Conservation (phyloP, 192 early-diverging fungal genomes). For the Rhizoclosmatium globosum region DNA sequence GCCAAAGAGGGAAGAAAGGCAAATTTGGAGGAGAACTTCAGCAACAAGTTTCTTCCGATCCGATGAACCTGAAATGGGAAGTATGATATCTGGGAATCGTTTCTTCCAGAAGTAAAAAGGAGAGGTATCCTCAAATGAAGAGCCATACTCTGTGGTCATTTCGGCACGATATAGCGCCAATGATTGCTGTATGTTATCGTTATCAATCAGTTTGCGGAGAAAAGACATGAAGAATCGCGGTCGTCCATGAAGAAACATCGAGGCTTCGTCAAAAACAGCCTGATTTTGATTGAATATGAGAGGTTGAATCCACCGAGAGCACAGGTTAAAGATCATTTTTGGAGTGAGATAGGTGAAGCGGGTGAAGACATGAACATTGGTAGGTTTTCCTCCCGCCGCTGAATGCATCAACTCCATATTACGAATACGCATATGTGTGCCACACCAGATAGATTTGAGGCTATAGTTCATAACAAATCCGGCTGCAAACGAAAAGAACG, state of each 20-base stretch:
- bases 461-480: constrained; percentile 16
- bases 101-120: constrained; percentile 13
- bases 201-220: constrained; percentile 3
- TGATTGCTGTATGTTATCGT: neutral
- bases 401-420: constrained; percentile 32
- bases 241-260: constrained; percentile 18
- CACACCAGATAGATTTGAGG: constrained; percentile 33
- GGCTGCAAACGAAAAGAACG: constrained; percentile 34
- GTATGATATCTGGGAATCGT: neutral
- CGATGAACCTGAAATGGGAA: neutral
- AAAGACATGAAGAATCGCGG: constrained; percentile 14
- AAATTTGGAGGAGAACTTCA: constrained; percentile 9
- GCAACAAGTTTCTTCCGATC: constrained; percentile 2
- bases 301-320: constrained; percentile 4
- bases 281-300: neutral
- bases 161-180: neutral
- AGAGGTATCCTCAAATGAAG: neutral
- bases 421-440: constrained; percentile 37
- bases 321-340: constrained; percentile 6
- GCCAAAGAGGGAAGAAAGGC: constrained; percentile 15
- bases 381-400: constrained; percentile 24
- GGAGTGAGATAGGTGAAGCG: constrained; percentile 25
- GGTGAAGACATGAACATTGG: constrained; percentile 14
- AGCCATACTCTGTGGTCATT: constrained; percentile 8
- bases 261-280: constrained; percentile 12